phyloP scores from a whole-genome alignment of 2,329 filamentous ascomycete species.

The Pseudogymnoascus sp. region DNA sequence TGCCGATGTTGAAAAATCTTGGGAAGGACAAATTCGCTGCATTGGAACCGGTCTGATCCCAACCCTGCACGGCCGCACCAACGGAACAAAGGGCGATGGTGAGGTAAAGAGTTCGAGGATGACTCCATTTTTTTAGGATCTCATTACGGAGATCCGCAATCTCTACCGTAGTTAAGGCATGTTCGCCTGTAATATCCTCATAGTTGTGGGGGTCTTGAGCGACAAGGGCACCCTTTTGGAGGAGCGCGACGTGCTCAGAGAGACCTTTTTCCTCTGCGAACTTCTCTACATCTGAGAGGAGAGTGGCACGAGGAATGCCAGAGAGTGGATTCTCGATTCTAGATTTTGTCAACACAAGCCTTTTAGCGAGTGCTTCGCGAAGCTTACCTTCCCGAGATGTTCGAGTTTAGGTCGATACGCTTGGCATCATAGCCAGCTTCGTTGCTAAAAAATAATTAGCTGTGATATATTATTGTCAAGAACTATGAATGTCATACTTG shows the following conservation, averaged over 20 bases:
- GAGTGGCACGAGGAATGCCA: constrained; percentile 43
- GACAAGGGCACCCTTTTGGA: constrained; percentile 65
- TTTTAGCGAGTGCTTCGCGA: neutral
- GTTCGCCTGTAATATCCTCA: constrained; percentile 50
- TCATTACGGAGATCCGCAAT: constrained; percentile 54
- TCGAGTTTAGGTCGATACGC: neutral
- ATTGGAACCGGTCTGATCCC: constrained; percentile 40
- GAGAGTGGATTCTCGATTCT: constrained; percentile 51
- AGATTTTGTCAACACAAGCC: constrained; percentile 8
- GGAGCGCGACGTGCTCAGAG: constrained; percentile 47
- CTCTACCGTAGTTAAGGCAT: constrained; percentile 53
- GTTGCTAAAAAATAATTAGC: neutral
- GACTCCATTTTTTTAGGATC: constrained; percentile 59
- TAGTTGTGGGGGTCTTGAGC: constrained; percentile 61
- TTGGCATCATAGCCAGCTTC: neutral
- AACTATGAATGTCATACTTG: neutral
- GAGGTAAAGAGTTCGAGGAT: constrained; percentile 55
- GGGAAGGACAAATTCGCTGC: constrained; percentile 43
- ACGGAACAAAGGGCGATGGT: constrained; percentile 63
- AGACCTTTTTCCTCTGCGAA: constrained; percentile 57
- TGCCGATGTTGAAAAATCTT: constrained; percentile 36
- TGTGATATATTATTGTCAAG: neutral
- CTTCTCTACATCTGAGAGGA: constrained; percentile 49
- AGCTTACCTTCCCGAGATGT: constrained; percentile 3
- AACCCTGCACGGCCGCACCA: constrained; percentile 57